Evolutionary conservation across 2,329 filamentous ascomycete genomes (phyloP), one percentile per base, ranked within the genome.

Genomic region (Diaporthe destruens): DNA sequence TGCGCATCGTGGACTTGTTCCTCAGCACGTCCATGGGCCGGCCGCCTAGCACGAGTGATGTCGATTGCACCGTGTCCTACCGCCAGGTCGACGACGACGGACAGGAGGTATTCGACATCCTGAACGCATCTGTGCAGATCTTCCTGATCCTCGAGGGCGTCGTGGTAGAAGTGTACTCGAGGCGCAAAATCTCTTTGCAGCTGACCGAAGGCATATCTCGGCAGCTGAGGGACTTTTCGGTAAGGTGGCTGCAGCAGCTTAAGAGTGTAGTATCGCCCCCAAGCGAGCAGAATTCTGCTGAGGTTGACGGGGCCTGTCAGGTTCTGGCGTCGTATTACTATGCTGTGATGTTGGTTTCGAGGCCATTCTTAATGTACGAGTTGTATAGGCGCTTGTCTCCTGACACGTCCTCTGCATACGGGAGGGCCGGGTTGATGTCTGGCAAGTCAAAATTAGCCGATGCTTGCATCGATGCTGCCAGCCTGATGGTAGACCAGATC

Each of bases 351-450:
- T 81, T 89, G 3, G 86, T 89, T 0, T 87, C 87, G 0, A 80
- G 87, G 0, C 87, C 87, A 0, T 89, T 89, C 66, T 80, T 89
- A 8, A 88, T 89, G 86, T 88, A 87, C 63, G 87, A 89, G 76
- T 79, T 89, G 3, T 85, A 83, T 66, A 82, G 82, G 36, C 81
- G 87, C 0, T 74, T 88, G 5, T 82, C 83, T 0, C 84, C 85
- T 12, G 78, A 75, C 5, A 74, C 79, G 0, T 70, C 76, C 0
- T 44, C 75, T 6, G 57, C 77, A 0, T 72, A 71, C 34, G 75
- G 72, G 0, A 72, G 75, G 34, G 75, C 77, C 39, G 76, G 76
- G 25, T 63, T 80, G 71, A 77, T 78, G 6, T 84, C 85, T 0
- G 85, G 85, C 1, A 87, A 86, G 75, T 83, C 85, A 0, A 87